Evolutionary conservation across 371 early-diverging fungal species (phyloP).

Genomic region (Dinochytrium kinnereticum): DNA sequence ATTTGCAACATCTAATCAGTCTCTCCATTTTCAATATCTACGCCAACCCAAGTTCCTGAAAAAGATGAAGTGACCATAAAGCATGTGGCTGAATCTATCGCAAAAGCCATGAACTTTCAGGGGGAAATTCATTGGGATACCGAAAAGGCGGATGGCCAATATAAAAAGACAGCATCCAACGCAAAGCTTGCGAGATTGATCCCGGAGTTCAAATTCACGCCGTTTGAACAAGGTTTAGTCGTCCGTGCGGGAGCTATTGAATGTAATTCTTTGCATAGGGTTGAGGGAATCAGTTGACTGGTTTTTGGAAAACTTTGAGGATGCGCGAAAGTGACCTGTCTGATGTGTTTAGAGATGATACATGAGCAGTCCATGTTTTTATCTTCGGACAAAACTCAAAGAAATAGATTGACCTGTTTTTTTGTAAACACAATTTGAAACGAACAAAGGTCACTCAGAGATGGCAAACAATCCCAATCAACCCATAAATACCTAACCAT

Average conservation of each 20-base stretch:
- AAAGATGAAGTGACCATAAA: slow-evolving; percentile 83
- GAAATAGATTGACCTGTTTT: too few species aligned
- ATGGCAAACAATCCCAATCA: not conserved
- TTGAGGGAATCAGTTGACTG: slow-evolving; percentile 78
- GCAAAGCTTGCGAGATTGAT: slow-evolving; percentile 74
- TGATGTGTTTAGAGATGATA: too few species aligned
- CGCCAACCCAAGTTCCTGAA: slow-evolving; percentile 66
- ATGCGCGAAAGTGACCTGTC: slow-evolving; percentile 36
- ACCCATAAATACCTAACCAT: not conserved
- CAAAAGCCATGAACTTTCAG: slow-evolving; percentile 69
- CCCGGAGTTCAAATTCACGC: slow-evolving; percentile 83
- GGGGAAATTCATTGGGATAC: slow-evolving; percentile 66
- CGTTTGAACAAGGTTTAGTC: slow-evolving; percentile 69
- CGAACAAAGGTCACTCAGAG: not conserved
- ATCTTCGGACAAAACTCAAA: not conserved
- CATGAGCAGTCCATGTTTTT: not conserved
- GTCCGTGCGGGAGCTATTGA: slow-evolving; percentile 7
- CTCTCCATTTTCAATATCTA: slow-evolving; percentile 15
- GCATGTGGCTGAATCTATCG: slow-evolving; percentile 79
- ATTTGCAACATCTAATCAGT: not conserved
- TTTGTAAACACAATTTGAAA: not conserved
- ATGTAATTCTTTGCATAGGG: slow-evolving; percentile 54
- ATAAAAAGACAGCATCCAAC: slow-evolving; percentile 86
- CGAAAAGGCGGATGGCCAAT: slow-evolving; percentile 82
- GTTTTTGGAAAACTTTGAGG: slow-evolving; percentile 76